These are phyloP conservation scores for Groenewaldozyma sp. DNA, from an alignment of 1,139 yeast species.

Conservation along the genomic window DNA sequence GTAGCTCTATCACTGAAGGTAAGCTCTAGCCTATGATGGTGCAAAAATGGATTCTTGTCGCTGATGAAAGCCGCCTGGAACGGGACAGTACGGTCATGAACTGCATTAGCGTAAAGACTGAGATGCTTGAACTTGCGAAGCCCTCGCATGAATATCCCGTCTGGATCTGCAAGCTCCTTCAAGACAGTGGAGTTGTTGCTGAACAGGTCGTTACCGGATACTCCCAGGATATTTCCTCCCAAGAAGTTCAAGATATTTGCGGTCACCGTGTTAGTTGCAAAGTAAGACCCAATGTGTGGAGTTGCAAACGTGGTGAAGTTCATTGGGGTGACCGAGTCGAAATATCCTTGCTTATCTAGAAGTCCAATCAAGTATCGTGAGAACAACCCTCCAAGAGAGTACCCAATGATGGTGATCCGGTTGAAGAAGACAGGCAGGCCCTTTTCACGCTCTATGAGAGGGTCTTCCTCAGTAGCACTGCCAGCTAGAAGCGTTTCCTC, in stretches of 20 bases:
- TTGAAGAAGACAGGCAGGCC: constrained; percentile 17
- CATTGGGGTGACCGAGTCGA: constrained; percentile 51
- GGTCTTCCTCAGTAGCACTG: background rate
- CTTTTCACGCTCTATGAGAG: constrained; percentile 3
- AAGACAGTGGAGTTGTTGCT: constrained; percentile 35
- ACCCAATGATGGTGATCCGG: constrained; percentile 42
- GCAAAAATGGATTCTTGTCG: constrained; percentile 38
- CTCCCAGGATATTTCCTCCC: constrained; percentile 60
- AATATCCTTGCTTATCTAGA: constrained; percentile 44
- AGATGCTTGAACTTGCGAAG: constrained; percentile 48
- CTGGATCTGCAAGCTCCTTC: constrained; percentile 47
- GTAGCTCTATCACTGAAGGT: constrained; percentile 8
- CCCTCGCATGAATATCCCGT: constrained; percentile 44
- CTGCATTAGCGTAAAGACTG: constrained; percentile 59
- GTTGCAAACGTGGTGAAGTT: constrained; percentile 76
- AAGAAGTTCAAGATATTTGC: constrained; percentile 44
- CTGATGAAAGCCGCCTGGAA: constrained; percentile 45
- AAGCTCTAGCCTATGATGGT: constrained; percentile 19
- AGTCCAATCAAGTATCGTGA: constrained; percentile 65
- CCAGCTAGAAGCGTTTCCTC: too few species aligned
- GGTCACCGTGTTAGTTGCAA: constrained; percentile 33
- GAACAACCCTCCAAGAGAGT: constrained; percentile 46
- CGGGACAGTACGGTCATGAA: constrained; percentile 62
- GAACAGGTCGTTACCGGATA: constrained; percentile 68
- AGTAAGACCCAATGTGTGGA: constrained; percentile 74